Evolutionary conservation across 1,284 basidiomycete genomes (phyloP).

Genomic region (Trichosporon coremiiforme): DNA sequence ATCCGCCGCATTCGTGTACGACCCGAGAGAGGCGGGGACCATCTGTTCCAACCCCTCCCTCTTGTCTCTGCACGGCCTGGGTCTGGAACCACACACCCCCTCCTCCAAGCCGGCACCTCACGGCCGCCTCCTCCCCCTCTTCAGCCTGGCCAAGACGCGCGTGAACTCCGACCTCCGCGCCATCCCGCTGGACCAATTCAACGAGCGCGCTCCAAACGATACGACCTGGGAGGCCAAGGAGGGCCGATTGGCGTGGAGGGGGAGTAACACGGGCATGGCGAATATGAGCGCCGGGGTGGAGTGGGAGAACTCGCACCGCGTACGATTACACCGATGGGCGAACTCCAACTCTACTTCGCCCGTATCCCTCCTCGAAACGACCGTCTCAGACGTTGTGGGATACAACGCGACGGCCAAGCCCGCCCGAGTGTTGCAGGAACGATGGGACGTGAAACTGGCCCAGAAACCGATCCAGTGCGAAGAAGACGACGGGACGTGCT

Average conservation of each 20-base stretch:
- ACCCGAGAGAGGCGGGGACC: conserved; percentile 49
- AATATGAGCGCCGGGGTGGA: conserved; percentile 53
- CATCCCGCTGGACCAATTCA: conserved; percentile 59
- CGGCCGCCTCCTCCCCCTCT: conserved; percentile 52
- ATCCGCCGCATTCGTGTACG: conserved; percentile 51
- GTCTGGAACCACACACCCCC: conserved; percentile 49
- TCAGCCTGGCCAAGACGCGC: conserved; percentile 55
- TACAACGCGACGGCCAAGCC: conserved; percentile 30
- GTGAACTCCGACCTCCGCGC: conserved; percentile 59
- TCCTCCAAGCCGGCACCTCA: conserved; percentile 53
- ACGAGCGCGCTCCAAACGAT: conserved; percentile 50
- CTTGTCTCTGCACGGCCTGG: conserved; percentile 52
- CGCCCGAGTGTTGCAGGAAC: conserved; percentile 39
- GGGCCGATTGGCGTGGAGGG: conserved; percentile 57
- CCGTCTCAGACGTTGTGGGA: conserved; percentile 25
- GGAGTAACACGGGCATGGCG: conserved; percentile 58
- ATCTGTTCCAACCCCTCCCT: conserved; percentile 55
- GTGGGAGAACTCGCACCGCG: conserved; percentile 58
- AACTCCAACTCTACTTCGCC: conserved; percentile 37
- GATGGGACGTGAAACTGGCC: conserved; percentile 52
- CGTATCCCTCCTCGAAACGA: conserved; percentile 38
- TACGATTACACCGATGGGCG: conserved; percentile 56
- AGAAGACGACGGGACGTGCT: conserved; percentile 55
- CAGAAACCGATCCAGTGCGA: conserved; percentile 48
- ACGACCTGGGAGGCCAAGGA: conserved; percentile 58